Evolutionary conservation across 768 basidiomycete species (phyloP).

Genomic region (Lactifluus piperatus): DNA sequence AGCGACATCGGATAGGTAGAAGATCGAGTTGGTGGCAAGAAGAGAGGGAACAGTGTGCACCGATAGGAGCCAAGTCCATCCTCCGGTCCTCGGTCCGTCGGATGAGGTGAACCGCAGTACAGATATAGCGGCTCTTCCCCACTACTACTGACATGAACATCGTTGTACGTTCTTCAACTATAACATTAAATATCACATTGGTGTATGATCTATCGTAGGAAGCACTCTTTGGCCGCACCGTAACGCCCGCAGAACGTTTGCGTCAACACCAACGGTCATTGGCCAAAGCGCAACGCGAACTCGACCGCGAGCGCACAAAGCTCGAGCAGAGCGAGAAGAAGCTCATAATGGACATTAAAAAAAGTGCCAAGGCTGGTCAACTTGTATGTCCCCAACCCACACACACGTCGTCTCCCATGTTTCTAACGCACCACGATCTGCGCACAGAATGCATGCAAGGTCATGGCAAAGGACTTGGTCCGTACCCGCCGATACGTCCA

Average conservation of each 20-base stretch:
- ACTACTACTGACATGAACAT: conserved; percentile 58
- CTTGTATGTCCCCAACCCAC: conserved; percentile 50
- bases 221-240: conserved; percentile 86
- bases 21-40: conserved; percentile 62
- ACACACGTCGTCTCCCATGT: neutral
- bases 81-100: neutral
- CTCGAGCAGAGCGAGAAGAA: conserved; percentile 98
- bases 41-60: conserved; percentile 53
- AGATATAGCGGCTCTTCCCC: too few species aligned
- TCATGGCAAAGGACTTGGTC: conserved; percentile 98
- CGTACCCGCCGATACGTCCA: conserved; percentile 91
- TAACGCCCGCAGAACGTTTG: conserved; percentile 93
- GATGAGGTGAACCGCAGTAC: neutral
- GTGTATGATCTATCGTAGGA: conserved; percentile 46
- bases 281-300: conserved; percentile 94
- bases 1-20: conserved; percentile 65
- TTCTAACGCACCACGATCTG: neutral
- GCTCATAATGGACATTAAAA: conserved; percentile 90
- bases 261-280: conserved; percentile 95
- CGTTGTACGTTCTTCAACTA: conserved; percentile 42
- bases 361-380: conserved; percentile 91
- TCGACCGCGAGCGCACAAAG: conserved; percentile 90
- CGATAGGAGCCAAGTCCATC: conserved; percentile 45
- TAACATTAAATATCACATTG: neutral
- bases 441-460: conserved; percentile 89